phyloP scores from a whole-genome alignment of 2,329 filamentous ascomycete genomes.

The Epichloe amarillans region DNA sequence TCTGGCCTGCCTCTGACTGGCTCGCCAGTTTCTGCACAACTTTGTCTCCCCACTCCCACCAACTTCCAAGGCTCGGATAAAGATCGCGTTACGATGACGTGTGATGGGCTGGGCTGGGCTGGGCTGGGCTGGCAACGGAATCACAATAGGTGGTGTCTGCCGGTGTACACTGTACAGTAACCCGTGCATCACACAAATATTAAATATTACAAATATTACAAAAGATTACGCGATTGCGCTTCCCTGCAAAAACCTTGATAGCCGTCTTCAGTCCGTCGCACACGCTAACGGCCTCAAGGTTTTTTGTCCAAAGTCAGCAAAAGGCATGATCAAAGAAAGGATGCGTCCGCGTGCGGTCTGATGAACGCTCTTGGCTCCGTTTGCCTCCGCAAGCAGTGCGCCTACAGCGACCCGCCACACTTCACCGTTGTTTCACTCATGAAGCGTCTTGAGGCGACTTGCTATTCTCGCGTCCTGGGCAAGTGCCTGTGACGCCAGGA shows the following conservation, averaged over 20 bases:
- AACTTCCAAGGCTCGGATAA: background rate
- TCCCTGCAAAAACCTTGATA: no score
- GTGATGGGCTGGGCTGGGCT: no score
- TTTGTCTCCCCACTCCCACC: constrained; percentile 1
- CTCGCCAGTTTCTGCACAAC: background rate
- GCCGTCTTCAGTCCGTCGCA: background rate
- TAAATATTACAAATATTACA: no score
- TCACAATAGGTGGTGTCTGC: no score
- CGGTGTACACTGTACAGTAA: no score
- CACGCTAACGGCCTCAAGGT: background rate
- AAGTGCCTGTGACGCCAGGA: background rate
- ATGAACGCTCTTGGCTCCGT: no score
- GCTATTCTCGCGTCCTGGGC: background rate
- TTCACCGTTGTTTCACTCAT: background rate
- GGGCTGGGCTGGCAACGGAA: no score
- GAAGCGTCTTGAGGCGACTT: no score
- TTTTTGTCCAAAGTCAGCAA: background rate
- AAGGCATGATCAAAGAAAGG: no score
- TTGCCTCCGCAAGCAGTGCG: background rate
- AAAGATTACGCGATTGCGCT: no score
- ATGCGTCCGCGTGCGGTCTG: no score
- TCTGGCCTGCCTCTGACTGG: constrained; percentile 5
- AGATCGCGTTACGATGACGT: background rate
- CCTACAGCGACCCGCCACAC: background rate
- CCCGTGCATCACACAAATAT: no score